Base-by-base conservation (phyloP, 495 filamentous ascomycete genomes). In the Talaromyces borbonicus region DNA sequence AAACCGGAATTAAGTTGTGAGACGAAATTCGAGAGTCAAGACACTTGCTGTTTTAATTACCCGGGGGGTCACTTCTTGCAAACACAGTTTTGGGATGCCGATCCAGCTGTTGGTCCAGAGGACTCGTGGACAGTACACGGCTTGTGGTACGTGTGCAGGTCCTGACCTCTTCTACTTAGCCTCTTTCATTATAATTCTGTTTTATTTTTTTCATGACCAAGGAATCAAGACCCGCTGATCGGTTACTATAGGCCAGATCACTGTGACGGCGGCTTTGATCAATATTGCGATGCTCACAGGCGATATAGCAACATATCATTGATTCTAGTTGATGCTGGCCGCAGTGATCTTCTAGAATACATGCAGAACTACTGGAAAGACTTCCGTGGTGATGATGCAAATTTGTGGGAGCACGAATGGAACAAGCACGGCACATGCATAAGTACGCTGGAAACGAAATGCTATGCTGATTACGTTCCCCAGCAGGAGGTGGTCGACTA, bases 91-190 rank as follows among this genome's bases (percentile, higher is more conserved):
- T 94, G 85, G 85, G 85, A 90, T 53, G 72, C 75, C 0, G 58
- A 78, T 53, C 78, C 79, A 7, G 61, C 77, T 22, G 76, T 75
- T 2, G 81, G 80, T 0, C 82, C 80, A 1, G 65, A 66, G n/a
- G 74, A 89, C 54, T 79, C 78, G 38, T 92, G 85, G 86, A 90
- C 86, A 4, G 63, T 92, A 24, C 87, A 90, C 55, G 85, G 86
- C 15, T 66, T 92, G 32, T 90, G 87, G 71, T 74, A 56, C 19
- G 60, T 52, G 11, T 36, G 22, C 25, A 15, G 4, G n/a, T n/a
- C n/a, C n/a, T n/a, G n/a, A 15, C 25, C 19, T 4, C 19, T 15
- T 22, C 22, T 18, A 25, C 22, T 35, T 46, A 20, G 3, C n/a
- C n/a, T n/a, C n/a, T n/a, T n/a, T n/a, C n/a, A n/a, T n/a, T n/a